Base-by-base conservation (phyloP, 345 rosid genomes). In the Stellera chamaejasme region DNA sequence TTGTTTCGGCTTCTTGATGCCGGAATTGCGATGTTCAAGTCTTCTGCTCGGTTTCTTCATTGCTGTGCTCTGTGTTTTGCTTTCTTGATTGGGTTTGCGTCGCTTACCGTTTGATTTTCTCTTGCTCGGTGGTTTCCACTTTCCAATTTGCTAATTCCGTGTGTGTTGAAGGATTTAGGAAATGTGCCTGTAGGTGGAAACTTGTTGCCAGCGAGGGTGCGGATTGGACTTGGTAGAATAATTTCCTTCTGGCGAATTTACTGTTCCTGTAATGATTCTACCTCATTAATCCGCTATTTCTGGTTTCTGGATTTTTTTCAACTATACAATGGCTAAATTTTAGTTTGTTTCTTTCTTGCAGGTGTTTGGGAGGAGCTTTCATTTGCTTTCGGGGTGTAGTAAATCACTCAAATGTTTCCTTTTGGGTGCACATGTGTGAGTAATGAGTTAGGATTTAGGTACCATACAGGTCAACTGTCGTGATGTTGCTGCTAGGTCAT, bases 241-340 rank as follows among this genome's bases (percentile, higher is more conserved):
- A 44, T 23, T 61, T 43, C 41, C 11, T 36, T 32, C 39, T 8
- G 7, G 39, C 39, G 39, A 32, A 3, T 32, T 32, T 5, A 32
- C 39, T 2, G 9, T 32, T 8, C 39, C 39, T 32, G 9, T 32
- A 32, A 8, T 32, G 2, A 4, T 32, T 8, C 39, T 32, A 32
- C 39, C 39, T 32, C 39, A 4, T 2, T n/a, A 8, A 8, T 43
- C 25, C 32, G 25, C 19, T 0, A 12, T 45, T 48, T n/a, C 44
- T 69, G 50, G 65, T 64, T 68, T 44, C 59, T 63, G 44, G 43
- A 28, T 12, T 2, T 36, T 27, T 45, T 53, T 13, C n/a, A 19
- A 26, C 28, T 43, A 10, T 61, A 4, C 25, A 15, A 44, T 62
- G 50, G 62, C 23, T 54, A 11, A 45, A 47, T 16, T 49, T 52